These are phyloP conservation scores for Nicotiana noctiflora DNA, from an alignment of 257 asterid species.

Conservation along the genomic window DNA sequence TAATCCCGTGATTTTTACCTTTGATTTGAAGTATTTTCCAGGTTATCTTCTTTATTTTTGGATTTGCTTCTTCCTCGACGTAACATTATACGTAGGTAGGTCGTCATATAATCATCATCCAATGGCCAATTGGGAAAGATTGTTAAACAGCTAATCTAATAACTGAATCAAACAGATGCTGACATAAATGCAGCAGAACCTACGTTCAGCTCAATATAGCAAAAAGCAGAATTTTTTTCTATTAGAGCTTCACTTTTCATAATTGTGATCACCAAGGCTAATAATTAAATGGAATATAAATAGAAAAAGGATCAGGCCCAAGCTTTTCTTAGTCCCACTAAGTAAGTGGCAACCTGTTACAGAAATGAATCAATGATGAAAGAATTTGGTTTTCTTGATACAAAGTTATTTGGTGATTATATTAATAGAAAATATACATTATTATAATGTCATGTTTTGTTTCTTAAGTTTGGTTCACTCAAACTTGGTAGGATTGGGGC, in stretches of 20 bases:
- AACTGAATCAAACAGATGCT: background rate
- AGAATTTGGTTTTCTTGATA: background rate
- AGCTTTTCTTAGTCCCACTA: no score
- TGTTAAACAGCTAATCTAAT: background rate
- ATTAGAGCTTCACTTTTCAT: background rate
- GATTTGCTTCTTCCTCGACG: no score
- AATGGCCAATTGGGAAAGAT: background rate
- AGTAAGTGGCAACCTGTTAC: background rate
- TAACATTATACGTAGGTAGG: no score
- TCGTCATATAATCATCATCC: background rate
- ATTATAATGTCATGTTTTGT: constrained; percentile 1
- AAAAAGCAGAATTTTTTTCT: background rate
- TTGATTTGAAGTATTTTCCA: no score
- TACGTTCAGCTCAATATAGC: background rate
- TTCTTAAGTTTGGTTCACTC: background rate
- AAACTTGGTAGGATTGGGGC: background rate
- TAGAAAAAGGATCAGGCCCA: no score
- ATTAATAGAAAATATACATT: background rate
- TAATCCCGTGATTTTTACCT: no score
- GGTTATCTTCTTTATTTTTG: no score
- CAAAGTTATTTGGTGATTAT: background rate
- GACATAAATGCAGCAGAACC: background rate
- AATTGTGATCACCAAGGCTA: background rate
- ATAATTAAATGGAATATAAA: background rate
- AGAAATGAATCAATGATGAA: background rate